Percentiles rank a stretch among this genome's conserved stretches.
These are phyloP conservation scores for Astraeus odoratus DNA, from an alignment of 768 basidiomycete genomes.

Conservation along the genomic window DNA sequence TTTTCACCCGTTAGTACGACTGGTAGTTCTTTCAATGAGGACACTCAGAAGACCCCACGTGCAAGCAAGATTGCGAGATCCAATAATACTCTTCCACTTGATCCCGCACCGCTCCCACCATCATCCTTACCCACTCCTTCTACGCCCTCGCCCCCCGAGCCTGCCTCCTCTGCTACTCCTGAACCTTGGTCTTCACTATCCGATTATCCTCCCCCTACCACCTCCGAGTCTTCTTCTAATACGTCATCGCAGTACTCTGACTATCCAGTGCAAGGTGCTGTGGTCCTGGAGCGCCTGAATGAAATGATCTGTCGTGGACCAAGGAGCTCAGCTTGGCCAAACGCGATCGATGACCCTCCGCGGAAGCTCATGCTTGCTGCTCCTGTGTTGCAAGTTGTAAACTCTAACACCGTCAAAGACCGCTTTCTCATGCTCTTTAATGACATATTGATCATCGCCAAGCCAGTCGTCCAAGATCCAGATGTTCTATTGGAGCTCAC, in stretches of 20 bases:
- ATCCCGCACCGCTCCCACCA: slow-evolving; percentile 15
- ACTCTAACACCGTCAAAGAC: slow-evolving; percentile 90
- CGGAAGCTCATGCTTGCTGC: slow-evolving; percentile 80
- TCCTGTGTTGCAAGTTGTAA: slow-evolving; percentile 89
- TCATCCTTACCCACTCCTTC: slow-evolving; percentile 31
- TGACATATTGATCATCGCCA: slow-evolving; percentile 90
- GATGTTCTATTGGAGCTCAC: slow-evolving; percentile 54
- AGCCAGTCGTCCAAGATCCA: slow-evolving; percentile 71
- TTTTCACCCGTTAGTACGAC: slow-evolving; percentile 24
- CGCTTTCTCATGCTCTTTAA: slow-evolving; percentile 96
- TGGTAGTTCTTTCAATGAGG: slow-evolving; percentile 22
- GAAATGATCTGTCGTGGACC: slow-evolving; percentile 60
- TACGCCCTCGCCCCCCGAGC: slow-evolving; percentile 46
- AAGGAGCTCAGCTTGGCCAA: slow-evolving; percentile 52
- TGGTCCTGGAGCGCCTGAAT: slow-evolving; percentile 63
- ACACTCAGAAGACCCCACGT: slow-evolving; percentile 28
- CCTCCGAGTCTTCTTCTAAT: slow-evolving; percentile 72
- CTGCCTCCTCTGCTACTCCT: slow-evolving; percentile 58
- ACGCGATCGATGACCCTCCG: slow-evolving; percentile 76
- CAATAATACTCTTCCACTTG: slow-evolving; percentile 13
- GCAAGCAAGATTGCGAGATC: slow-evolving; percentile 29
- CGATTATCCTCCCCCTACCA: slow-evolving; percentile 61
- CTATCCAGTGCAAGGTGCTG: slow-evolving; percentile 37
- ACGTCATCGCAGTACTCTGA: slow-evolving; percentile 62
- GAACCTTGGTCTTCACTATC: slow-evolving; percentile 75